Conservation (phyloP, 768 basidiomycete species). For the Leccinellum luteum region DNA sequence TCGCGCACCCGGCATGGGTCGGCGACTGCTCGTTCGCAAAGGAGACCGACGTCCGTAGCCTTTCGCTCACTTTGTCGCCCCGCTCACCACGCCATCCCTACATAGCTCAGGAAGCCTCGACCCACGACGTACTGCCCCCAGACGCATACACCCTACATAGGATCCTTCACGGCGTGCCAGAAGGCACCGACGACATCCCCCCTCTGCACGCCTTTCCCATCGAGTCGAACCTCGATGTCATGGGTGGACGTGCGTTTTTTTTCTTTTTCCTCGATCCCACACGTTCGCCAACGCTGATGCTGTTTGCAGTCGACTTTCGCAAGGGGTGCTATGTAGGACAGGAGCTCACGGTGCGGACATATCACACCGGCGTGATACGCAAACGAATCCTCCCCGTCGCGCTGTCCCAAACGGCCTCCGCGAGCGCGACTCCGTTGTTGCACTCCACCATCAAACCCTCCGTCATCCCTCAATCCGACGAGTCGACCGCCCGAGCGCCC, state of each 20-base stretch:
- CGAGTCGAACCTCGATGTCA: slow-evolving; percentile 91
- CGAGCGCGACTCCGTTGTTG: slow-evolving; percentile 13
- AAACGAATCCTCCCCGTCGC: slow-evolving; percentile 87
- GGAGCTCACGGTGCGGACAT: slow-evolving; percentile 94
- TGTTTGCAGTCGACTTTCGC: slow-evolving; percentile 78
- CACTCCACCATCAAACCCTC: slow-evolving; percentile 28
- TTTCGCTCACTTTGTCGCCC: neutral
- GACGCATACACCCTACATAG: slow-evolving; percentile 77
- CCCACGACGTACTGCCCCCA: slow-evolving; percentile 50
- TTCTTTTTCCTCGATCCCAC: neutral
- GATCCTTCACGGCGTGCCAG: slow-evolving; percentile 81
- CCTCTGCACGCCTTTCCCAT: slow-evolving; percentile 85
- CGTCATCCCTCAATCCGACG: slow-evolving; percentile 20
- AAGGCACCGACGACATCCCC: slow-evolving; percentile 74
- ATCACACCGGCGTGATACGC: slow-evolving; percentile 87
- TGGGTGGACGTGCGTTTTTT: slow-evolving; percentile 79
- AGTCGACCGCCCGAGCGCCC: slow-evolving; percentile 36
- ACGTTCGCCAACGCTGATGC: neutral
- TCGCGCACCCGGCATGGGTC: slow-evolving; percentile 77
- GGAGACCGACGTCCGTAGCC: slow-evolving; percentile 68
- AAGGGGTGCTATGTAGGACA: slow-evolving; percentile 99
- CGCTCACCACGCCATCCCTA: slow-evolving; percentile 4
- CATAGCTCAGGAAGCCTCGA: slow-evolving; percentile 51
- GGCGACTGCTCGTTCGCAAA: slow-evolving; percentile 64
- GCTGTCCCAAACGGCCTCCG: slow-evolving; percentile 36